Conservation (phyloP, 139 green algal species). For the Edaphochlamys debaryana region DNA sequence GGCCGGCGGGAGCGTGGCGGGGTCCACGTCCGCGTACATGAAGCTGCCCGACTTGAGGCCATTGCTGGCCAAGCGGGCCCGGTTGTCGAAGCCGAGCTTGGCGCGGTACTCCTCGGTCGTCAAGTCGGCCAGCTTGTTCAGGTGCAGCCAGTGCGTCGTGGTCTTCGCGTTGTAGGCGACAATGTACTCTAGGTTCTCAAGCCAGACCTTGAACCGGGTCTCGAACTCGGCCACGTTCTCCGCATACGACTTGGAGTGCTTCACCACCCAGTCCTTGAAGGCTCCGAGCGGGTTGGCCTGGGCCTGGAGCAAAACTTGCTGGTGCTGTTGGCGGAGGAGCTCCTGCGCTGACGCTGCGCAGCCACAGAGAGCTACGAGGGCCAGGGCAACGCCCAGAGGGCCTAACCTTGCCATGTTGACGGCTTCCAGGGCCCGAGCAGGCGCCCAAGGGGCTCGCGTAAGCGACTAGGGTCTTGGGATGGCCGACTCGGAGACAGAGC, state of each 20-base stretch:
- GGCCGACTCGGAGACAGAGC: too few relatives aligned
- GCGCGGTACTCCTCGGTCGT: constrained; percentile 79
- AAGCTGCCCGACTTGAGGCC: constrained; percentile 48
- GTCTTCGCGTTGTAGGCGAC: constrained; percentile 77
- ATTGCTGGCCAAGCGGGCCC: constrained; percentile 4
- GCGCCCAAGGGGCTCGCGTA: too few relatives aligned
- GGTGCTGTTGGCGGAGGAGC: constrained; percentile 19
- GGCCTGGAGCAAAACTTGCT: not conserved
- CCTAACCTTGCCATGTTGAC: not conserved
- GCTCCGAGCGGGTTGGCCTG: constrained; percentile 1
- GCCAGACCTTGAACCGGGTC: constrained; percentile 77
- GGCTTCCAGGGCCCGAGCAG: not conserved
- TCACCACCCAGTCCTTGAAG: constrained; percentile 49
- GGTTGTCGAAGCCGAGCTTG: constrained; percentile 71
- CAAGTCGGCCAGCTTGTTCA: constrained; percentile 90
- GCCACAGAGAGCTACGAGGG: constrained; percentile 13
- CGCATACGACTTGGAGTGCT: constrained; percentile 62
- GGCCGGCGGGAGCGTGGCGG: constrained; percentile 55
- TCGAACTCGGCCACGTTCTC: constrained; percentile 65
- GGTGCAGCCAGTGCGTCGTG: constrained; percentile 76
- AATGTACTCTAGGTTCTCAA: constrained; percentile 86
- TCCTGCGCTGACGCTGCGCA: not conserved
- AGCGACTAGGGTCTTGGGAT: too few relatives aligned
- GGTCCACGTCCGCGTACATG: constrained; percentile 63
- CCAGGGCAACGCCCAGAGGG: not conserved